Evolutionary conservation across 2,329 filamentous ascomycete species (phyloP), one percentile per base, ranked within the genome.

Genomic region (Alternaria rosae): DNA sequence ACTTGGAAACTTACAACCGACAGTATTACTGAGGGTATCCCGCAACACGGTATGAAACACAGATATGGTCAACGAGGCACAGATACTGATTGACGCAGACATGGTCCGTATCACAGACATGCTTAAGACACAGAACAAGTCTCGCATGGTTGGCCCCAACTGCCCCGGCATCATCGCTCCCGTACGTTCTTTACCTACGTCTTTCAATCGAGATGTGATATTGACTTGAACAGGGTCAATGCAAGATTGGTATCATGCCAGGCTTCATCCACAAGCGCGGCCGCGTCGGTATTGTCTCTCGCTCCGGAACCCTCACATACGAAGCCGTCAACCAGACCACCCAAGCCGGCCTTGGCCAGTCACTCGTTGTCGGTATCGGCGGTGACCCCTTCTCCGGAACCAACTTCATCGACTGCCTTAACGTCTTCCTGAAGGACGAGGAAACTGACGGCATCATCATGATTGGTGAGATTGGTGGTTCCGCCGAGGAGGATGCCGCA

Each of bases 241-340:
- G 95, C 89, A 99, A 99, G 87, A 98, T 99, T 79, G 95, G 95
- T 80, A 99, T 99, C 85, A 98, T 99, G 95, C 93, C 95, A 70
- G 95, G 95, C 77, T 97, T 98, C 88, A 98, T 99, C 85, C 95
- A 99, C 90, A 98, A 98, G 89, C 93, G 94, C 83, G 95, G 95
- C 76, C 94, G 95, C 82, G 94, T 99, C 80, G 95, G 95, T 79
- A 98, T 99, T 82, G 95, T 99, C 83, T 97, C 94, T 75, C 92
- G 95, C 76, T 98, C 95, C 78, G 95, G 95, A 78, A 99, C 95
- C 73, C 90, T 99, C 69, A 99, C 95, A 79, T 99, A 99, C 86
- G 95, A 99, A 86, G 95, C 95, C 79, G 95, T 99, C 84, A 98
- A 98, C 88, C 95, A 99, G 86, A 99, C 95, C 78, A 98, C 95